A percentile compares a stretch with the other conserved stretches of the same genome.
These are phyloP conservation scores for Aschersonia sp. DNA, from an alignment of 2,329 filamentous ascomycete genomes.

Conservation along the genomic window DNA sequence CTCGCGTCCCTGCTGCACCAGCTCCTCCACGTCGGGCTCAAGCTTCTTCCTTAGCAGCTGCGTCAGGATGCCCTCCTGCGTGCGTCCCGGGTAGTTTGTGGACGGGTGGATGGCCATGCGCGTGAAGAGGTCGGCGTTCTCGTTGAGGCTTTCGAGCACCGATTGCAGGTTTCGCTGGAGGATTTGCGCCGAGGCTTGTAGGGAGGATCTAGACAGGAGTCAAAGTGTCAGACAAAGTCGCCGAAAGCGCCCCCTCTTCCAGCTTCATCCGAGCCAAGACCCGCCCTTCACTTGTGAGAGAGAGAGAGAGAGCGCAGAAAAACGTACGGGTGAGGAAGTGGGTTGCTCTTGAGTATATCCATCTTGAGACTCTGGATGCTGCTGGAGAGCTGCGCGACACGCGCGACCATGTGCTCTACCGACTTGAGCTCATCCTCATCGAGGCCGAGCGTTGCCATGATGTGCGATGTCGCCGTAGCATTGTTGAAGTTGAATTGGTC, in stretches of 20 bases:
- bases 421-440: conserved; percentile 48
- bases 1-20: conserved; percentile 49
- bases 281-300: not conserved
- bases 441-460: not conserved
- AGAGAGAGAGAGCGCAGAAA: not conserved
- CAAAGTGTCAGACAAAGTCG: not conserved
- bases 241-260: too few relatives aligned
- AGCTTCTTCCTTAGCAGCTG: conserved; percentile 72
- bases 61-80: conserved; percentile 49
- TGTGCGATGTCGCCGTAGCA: not conserved
- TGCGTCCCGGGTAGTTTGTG: conserved; percentile 59
- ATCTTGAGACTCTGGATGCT: conserved; percentile 51
- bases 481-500: too few relatives aligned
- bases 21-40: conserved; percentile 62
- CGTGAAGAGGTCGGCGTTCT: conserved; percentile 53
- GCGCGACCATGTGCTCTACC: conserved; percentile 56
- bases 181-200: conserved; percentile 59
- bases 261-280: too few relatives aligned
- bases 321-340: conserved; percentile 51
- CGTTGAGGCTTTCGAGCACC: conserved; percentile 49
- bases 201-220: conserved; percentile 38
- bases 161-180: conserved; percentile 56
- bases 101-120: conserved; percentile 62
- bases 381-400: conserved; percentile 53
- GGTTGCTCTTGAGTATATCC: conserved; percentile 46